These are phyloP conservation scores for Aspergillus biplanus DNA, from an alignment of 495 filamentous ascomycete genomes.

Conservation along the genomic window DNA sequence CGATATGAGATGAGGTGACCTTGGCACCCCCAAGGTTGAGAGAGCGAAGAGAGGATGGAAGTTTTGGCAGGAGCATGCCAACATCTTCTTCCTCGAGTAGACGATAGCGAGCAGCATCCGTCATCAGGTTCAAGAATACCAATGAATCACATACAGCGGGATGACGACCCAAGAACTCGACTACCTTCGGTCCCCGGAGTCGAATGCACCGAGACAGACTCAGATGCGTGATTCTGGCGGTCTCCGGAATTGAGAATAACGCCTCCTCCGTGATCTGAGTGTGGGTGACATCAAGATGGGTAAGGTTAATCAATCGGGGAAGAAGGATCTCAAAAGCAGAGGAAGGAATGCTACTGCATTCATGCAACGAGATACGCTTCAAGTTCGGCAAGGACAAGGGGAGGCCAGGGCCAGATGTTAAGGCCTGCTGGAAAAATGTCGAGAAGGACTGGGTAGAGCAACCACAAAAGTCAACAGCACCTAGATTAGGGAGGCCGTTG, in stretches of 20 bases:
- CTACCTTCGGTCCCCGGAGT: conserved; percentile 66
- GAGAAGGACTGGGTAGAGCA: conserved; percentile 74
- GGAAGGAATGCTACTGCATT: conserved; percentile 75
- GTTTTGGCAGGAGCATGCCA: conserved; percentile 64
- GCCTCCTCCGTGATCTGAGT: conserved; percentile 78
- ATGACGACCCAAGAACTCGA: conserved; percentile 74
- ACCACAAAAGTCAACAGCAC: conserved; percentile 79
- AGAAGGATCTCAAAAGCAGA: conserved; percentile 71
- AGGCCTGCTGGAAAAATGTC: conserved; percentile 56
- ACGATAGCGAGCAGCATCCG: conserved; percentile 74
- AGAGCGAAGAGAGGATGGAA: conserved; percentile 71
- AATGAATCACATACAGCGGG: conserved; percentile 67
- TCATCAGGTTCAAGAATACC: conserved; percentile 74
- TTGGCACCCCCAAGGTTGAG: conserved; percentile 78
- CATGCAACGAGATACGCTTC: conserved; percentile 75
- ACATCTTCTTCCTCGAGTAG: conserved; percentile 69
- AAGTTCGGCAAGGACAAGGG: conserved; percentile 59
- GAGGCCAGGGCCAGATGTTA: conserved; percentile 44
- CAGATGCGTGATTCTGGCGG: conserved; percentile 76
- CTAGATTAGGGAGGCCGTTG: conserved; percentile 64
- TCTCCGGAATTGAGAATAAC: conserved; percentile 69
- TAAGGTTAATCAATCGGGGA: conserved; percentile 68
- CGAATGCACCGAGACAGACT: conserved; percentile 77
- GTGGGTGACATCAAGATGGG: conserved; percentile 79
- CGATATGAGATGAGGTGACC: conserved; percentile 66